A percentile compares a stretch with the other conserved stretches of the same genome.
Conservation (phyloP, 108 stramenopile genomes). For the Skeletonema tropicum region DNA sequence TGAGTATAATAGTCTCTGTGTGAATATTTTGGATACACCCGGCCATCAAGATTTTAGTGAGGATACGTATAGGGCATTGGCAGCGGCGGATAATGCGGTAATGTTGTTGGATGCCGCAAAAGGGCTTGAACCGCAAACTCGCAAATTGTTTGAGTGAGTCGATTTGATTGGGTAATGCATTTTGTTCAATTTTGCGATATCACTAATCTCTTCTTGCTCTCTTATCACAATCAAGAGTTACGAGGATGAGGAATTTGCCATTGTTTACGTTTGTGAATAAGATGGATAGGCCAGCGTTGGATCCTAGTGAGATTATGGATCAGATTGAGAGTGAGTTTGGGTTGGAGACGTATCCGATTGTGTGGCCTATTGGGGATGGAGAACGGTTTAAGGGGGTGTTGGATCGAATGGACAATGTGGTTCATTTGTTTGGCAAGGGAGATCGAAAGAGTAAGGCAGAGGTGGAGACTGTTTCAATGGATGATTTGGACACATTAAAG, state of each 20-base stretch:
- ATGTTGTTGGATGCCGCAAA: slow-evolving; percentile 97
- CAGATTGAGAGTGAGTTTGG: slow-evolving; percentile 95
- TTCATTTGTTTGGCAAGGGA: slow-evolving; percentile 86
- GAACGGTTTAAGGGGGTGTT: slow-evolving; percentile 93
- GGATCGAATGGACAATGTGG: slow-evolving; percentile 78
- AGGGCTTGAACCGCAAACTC: slow-evolving; percentile 95
- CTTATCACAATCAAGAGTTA: too few relatives aligned
- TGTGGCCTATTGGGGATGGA: slow-evolving; percentile 98
- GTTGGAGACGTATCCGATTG: slow-evolving; percentile 86
- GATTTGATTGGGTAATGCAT: too few relatives aligned
- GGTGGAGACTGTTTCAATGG: slow-evolving; percentile 63
- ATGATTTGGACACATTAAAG: slow-evolving; percentile 65
- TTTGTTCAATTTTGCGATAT: too few relatives aligned
- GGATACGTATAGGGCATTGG: slow-evolving; percentile 94
- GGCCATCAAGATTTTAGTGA: slow-evolving; percentile 96
- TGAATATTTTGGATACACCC: slow-evolving; percentile 89
- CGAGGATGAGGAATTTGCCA: slow-evolving; percentile 66
- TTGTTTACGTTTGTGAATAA: slow-evolving; percentile 95
- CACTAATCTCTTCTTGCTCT: too few relatives aligned
- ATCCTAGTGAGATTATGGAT: slow-evolving; percentile 95
- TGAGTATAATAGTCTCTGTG: slow-evolving; percentile 76
- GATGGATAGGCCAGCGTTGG: slow-evolving; percentile 93
- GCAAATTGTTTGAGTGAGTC: slow-evolving; percentile 94
- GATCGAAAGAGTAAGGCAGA: slow-evolving; percentile 66
- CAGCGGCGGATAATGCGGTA: slow-evolving; percentile 95